A percentile compares a stretch with the other conserved stretches of the same genome.
phyloP scores from a whole-genome alignment of 495 filamentous ascomycete genomes.

The Penicillium pulvis region DNA sequence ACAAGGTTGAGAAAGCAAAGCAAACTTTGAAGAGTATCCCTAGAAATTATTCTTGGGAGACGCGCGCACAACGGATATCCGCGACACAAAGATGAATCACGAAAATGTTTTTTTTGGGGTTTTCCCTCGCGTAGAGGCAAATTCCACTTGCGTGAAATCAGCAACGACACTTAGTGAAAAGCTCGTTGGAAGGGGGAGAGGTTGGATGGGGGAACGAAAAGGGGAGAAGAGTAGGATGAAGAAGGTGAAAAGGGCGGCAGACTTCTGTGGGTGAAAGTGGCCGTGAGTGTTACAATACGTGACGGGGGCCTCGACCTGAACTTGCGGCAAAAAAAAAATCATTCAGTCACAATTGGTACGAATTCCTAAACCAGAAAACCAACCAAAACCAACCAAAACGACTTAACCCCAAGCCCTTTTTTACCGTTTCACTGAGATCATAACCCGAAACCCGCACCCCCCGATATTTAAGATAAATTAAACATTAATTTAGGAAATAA shows the following conservation, averaged over 20 bases:
- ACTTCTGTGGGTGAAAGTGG: conserved; percentile 15
- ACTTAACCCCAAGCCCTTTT: background rate
- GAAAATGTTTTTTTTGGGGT: conserved; percentile 16
- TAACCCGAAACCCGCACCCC: conserved; percentile 15
- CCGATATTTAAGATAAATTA: background rate
- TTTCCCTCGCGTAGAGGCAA: conserved; percentile 37
- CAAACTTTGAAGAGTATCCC: conserved; percentile 1
- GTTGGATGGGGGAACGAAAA: conserved; percentile 22
- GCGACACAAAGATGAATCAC: conserved; percentile 18
- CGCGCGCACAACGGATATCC: conserved; percentile 13
- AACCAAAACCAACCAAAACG: background rate
- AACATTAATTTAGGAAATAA: too few relatives aligned
- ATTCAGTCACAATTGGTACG: background rate
- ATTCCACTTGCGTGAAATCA: conserved; percentile 30
- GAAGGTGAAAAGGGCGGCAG: conserved; percentile 25
- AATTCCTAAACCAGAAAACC: background rate
- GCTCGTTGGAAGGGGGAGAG: conserved; percentile 43
- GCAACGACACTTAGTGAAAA: conserved; percentile 59
- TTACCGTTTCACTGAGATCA: conserved; percentile 9
- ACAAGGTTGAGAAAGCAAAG: conserved; percentile 1
- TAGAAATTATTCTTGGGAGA: conserved; percentile 9
- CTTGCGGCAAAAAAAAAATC: background rate
- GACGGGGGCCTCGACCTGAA: conserved; percentile 16
- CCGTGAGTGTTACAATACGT: conserved; percentile 22
- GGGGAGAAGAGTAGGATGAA: conserved; percentile 19